phyloP scores from a whole-genome alignment of 352 stramenopile species.

The Pythium vanterpoolii region DNA sequence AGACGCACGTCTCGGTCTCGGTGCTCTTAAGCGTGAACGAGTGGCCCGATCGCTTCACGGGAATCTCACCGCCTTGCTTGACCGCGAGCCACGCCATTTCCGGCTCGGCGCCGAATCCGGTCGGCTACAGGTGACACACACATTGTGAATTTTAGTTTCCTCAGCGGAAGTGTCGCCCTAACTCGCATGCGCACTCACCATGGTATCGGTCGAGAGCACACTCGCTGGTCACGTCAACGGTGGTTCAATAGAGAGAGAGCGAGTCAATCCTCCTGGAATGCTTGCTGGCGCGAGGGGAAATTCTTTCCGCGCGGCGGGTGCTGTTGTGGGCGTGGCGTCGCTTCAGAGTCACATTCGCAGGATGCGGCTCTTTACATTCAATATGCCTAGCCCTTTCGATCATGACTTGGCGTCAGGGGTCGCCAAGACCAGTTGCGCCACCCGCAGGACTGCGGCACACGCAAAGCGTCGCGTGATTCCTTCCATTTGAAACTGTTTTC shows the following conservation, averaged over 20 bases:
- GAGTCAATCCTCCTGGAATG: background rate
- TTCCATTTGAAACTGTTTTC: slow-evolving; percentile 21
- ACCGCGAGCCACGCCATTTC: slow-evolving; percentile 88
- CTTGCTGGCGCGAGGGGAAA: background rate
- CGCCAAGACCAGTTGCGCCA: background rate
- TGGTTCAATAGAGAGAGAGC: background rate
- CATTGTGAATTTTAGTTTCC: too few relatives aligned
- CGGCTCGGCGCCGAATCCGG: slow-evolving; percentile 79
- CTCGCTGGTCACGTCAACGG: background rate
- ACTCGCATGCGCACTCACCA: slow-evolving; percentile 2
- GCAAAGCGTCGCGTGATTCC: background rate
- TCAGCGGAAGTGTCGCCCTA: background rate
- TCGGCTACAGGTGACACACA: slow-evolving; percentile 41
- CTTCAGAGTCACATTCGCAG: background rate
- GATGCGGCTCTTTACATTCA: background rate
- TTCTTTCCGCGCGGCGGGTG: background rate
- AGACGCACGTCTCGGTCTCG: slow-evolving; percentile 62
- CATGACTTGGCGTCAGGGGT: slow-evolving; percentile 6
- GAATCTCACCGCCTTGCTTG: slow-evolving; percentile 91
- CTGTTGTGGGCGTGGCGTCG: background rate
- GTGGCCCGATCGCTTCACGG: slow-evolving; percentile 93
- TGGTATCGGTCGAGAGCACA: background rate
- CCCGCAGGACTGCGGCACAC: slow-evolving; percentile 5
- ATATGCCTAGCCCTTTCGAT: background rate
- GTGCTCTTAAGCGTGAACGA: slow-evolving; percentile 90